Base-by-base conservation (phyloP, 1,139 yeast genomes). In the Petasospora rhodanensis region DNA sequence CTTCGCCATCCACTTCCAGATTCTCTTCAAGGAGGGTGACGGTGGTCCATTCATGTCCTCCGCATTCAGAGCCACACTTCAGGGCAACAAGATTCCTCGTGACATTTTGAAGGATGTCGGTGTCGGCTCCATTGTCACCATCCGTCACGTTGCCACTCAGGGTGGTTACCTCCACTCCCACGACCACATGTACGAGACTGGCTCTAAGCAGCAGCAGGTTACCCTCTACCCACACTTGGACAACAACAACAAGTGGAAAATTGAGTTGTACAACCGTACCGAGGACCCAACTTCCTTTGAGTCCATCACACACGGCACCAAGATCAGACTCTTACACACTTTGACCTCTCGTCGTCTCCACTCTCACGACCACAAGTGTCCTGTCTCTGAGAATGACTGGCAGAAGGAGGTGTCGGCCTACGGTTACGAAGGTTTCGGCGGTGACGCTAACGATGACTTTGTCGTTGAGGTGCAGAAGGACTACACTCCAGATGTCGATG, bases 141-240 rank as follows among this genome's bases (percentile, higher is more conserved):
- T 93, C 34, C 83, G 93, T 55, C 98, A 93, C 56, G 54, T 77
- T 35, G 81, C 80, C 52, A 86, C 97, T 26, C 76, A 74, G 53
- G 97, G 97, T 45, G 98, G 98, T 26, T 93, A 91, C 61, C 70
- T 91, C 54, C 99, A 93, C 62, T 87, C 96, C 14, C 98, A 93
- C 61, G 71, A 73, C 38, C 86, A 82, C 54, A 66, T 72, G 54
- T 91, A 87, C 56, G 91, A 86, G 51, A 73, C 86, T 26, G 99
- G 99, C 38, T 89, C 97, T 18, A 77, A 86, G 61, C 98, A 89
- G 62, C 97, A 89, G 62, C 96, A 89, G 62, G 64, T 87, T 44
- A 91, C 98, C 5, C 68, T 91, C 47, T 93, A 91, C 57, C 95
- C 97, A 28, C 97, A 89, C 61, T 64, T 83, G 55, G 98, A 93